Base-by-base conservation (phyloP, 805 yeast genomes). In the Candida insectorum region DNA sequence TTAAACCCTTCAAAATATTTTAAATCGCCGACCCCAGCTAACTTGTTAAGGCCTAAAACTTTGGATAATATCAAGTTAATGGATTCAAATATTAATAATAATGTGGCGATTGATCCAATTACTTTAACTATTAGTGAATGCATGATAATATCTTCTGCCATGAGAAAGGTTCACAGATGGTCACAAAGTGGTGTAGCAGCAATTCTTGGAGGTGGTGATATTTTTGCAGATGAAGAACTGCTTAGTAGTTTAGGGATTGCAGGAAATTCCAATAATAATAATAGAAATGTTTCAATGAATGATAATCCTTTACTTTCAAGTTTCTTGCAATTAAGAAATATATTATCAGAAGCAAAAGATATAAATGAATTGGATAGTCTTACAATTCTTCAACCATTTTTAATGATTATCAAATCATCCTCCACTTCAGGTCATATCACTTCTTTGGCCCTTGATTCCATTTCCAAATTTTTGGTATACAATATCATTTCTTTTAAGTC, bases 51-150 rank as follows among this genome's bases (percentile, higher is more conserved):
- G 8, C 9, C 6, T 6, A 8, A 8, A 24, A 9, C 26, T 9
- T 9, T 24, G 26, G 26, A 8, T 8, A 11, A 20, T 20, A 20
- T 8, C 11, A 11, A 11, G 22, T 20, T 20, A 20, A 8, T 20
- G 10, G 11, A 8, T 7, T 20, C 22, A 25, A 16, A 17, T 24
- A 14, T 24, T n/a, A n/a, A n/a, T n/a, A n/a, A n/a, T n/a, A n/a
- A n/a, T 20, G 23, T 20, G 23, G 59, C 91, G 6, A 70, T 85
- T 32, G 89, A 85, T 56, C 85, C 94, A 10, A 73, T 82, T 36
- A 83, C 94, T 2, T 77, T 91, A 46, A 83, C 87, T 44, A 79
- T 87, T 40, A 84, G 85, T 52, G 97, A 93, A 63, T 87, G 96
- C 56, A 83, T 86, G 51, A 72, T 81, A 37, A 75, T 93, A 33